Conservation (phyloP, 805 yeast genomes). For the Zygosaccharomyces bisporus region DNA sequence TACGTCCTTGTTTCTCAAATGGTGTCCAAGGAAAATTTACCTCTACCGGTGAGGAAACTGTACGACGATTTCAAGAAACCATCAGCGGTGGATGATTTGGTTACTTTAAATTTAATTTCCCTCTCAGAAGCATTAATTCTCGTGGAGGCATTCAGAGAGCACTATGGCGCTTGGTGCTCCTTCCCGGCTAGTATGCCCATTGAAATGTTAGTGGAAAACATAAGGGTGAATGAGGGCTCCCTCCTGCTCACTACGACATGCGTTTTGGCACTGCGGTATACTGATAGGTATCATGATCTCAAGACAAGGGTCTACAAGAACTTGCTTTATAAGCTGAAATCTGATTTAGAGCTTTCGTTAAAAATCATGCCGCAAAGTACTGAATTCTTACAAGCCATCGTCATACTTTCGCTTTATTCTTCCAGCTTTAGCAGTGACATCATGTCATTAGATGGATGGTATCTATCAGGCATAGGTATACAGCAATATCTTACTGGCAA, state of each 20-base stretch:
- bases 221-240: slow-evolving; percentile 49
- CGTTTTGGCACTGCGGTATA: slow-evolving; percentile 54
- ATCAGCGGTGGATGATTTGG: slow-evolving; percentile 42
- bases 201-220: slow-evolving; percentile 45
- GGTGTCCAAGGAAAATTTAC: slow-evolving; percentile 18
- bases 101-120: slow-evolving; percentile 48
- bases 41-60: slow-evolving; percentile 17
- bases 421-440: slow-evolving; percentile 53
- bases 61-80: slow-evolving; percentile 12
- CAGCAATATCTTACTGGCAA: slow-evolving; percentile 57
- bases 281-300: slow-evolving; percentile 28
- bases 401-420: slow-evolving; percentile 61
- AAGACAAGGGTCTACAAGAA: slow-evolving; percentile 42
- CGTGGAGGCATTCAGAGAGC: slow-evolving; percentile 55
- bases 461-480: slow-evolving; percentile 60
- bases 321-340: slow-evolving; percentile 45
- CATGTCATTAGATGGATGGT: slow-evolving; percentile 65
- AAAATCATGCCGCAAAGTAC: slow-evolving; percentile 44
- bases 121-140: slow-evolving; percentile 47
- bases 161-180: slow-evolving; percentile 76
- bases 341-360: slow-evolving; percentile 47
- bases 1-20: slow-evolving; percentile 19
- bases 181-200: slow-evolving; percentile 55
- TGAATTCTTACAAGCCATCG: slow-evolving; percentile 66
- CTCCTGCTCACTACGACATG: slow-evolving; percentile 66